Conservation (phyloP, 352 stramenopile species). For the Globisporangium orthogonon region DNA sequence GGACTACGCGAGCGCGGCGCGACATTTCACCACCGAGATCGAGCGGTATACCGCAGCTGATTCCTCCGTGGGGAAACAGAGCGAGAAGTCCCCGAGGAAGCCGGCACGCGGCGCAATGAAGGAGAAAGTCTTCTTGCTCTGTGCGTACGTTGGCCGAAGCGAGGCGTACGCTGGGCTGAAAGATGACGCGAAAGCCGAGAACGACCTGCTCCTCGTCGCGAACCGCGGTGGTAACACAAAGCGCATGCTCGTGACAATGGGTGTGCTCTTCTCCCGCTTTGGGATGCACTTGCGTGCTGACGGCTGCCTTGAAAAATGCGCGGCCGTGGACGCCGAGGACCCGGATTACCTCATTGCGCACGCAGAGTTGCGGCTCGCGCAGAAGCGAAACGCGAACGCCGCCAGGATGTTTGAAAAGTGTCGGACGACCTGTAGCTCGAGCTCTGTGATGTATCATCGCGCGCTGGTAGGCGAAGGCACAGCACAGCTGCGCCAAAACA, state of each 20-base stretch:
- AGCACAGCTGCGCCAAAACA: constrained; percentile 30
- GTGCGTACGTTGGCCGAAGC: constrained; percentile 27
- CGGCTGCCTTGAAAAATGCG: constrained; percentile 32
- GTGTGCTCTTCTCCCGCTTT: constrained; percentile 42
- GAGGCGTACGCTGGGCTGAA: constrained; percentile 27
- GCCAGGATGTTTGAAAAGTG: constrained; percentile 38
- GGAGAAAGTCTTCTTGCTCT: constrained; percentile 37
- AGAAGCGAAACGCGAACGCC: constrained; percentile 28
- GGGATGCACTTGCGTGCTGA: constrained; percentile 49
- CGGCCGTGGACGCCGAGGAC: constrained; percentile 21
- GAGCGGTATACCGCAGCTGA: constrained; percentile 14
- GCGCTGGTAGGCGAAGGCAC: constrained; percentile 40
- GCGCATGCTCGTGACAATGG: constrained; percentile 31
- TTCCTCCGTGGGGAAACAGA: background rate
- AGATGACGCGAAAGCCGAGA: constrained; percentile 23
- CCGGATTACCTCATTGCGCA: constrained; percentile 44
- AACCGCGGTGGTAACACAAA: constrained; percentile 31
- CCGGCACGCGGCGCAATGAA: constrained; percentile 1
- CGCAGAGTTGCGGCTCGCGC: constrained; percentile 35
- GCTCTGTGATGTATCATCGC: constrained; percentile 27
- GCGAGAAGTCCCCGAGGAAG: background rate
- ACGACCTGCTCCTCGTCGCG: constrained; percentile 26
- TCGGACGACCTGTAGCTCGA: constrained; percentile 15
- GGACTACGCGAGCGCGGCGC: constrained; percentile 22
- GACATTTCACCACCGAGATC: constrained; percentile 38